Evolutionary conservation across 2,329 filamentous ascomycete genomes (phyloP), one percentile per base, ranked within the genome.

Genomic region (Thelonectria discophora): DNA sequence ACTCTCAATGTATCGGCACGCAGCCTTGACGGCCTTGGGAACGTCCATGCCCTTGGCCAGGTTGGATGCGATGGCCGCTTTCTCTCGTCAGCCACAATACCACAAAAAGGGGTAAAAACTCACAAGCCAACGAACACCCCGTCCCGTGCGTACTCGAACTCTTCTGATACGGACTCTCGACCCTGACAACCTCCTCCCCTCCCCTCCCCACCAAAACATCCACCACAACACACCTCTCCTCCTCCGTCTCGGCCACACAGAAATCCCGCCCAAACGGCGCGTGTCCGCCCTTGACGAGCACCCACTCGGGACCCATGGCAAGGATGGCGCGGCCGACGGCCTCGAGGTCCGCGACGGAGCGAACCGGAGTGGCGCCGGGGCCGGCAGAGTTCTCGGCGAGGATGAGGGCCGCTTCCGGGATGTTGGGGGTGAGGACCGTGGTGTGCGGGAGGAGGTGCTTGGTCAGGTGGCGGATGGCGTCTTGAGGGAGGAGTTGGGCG

Each of bases 111-210:
- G 13, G 24, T 9, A 27, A 34, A 15, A 30, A 81, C 88, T 80
- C 76, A 91, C 89, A 97, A 42, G 95, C 95, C 62, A 98, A 84
- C 10, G 93, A 96, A 74, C 95, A 99, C 4, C 95, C 95, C 0
- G 95, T 98, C 1, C 95, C 95, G 72, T 99, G 95, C 0, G 94
- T 98, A 73, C 94, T 94, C 62, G 82, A 89, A 9, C 90, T 93
- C 10, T 82, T 78, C 64, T 92, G 82, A 73, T 90, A 97, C 5
- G 83, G 82, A 40, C 87, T 91, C 75, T 93, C 84, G 50, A 97
- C 84, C 40, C 87, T 79, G 1, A 87, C 81, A 0, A 84, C 75
- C 0, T 84, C 75, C n/a, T 84, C 76, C 0, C 79, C 81, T 0
- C 82, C 83, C 0, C 76, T 77, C 7, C 92, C 90, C 45, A 87